These are phyloP conservation scores for Aspergillus cavernicola DNA, from an alignment of 495 filamentous ascomycete species.

Conservation along the genomic window DNA sequence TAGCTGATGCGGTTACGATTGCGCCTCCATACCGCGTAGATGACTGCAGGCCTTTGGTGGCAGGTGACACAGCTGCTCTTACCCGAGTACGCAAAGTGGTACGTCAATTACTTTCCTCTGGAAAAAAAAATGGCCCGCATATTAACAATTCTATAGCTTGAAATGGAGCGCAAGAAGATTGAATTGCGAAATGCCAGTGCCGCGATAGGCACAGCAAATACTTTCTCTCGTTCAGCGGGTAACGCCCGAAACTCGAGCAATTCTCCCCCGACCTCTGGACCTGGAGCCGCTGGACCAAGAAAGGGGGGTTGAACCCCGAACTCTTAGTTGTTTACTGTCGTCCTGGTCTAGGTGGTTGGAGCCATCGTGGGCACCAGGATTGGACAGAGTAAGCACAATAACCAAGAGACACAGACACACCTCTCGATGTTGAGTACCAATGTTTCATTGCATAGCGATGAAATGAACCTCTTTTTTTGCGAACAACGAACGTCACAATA, in stretches of 20 bases:
- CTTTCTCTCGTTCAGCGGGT: constrained; percentile 26
- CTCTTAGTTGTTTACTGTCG: neutral
- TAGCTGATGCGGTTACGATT: constrained; percentile 62
- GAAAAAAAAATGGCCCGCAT: neutral
- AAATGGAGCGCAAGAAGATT: constrained; percentile 51
- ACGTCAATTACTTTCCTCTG: constrained; percentile 22
- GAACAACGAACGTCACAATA: neutral
- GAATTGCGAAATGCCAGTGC: constrained; percentile 44
- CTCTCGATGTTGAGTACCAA: neutral
- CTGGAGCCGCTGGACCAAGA: constrained; percentile 25
- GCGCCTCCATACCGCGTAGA: constrained; percentile 57
- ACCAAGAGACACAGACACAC: neutral
- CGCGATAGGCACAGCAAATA: constrained; percentile 36
- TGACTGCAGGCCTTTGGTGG: constrained; percentile 49
- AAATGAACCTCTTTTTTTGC: neutral
- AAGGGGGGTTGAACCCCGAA: constrained; percentile 25
- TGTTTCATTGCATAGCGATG: neutral
- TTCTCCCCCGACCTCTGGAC: constrained; percentile 18
- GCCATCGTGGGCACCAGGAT: neutral
- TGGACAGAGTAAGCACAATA: neutral
- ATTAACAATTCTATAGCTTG: constrained; percentile 29
- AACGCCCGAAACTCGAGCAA: constrained; percentile 1
- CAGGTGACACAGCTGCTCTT: constrained; percentile 49
- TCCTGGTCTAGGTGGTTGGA: neutral
- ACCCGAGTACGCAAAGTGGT: constrained; percentile 63